A percentile compares a stretch with the other conserved stretches of the same genome.
Conservation (phyloP, 2,329 filamentous ascomycete genomes). For the Alternaria sp. region DNA sequence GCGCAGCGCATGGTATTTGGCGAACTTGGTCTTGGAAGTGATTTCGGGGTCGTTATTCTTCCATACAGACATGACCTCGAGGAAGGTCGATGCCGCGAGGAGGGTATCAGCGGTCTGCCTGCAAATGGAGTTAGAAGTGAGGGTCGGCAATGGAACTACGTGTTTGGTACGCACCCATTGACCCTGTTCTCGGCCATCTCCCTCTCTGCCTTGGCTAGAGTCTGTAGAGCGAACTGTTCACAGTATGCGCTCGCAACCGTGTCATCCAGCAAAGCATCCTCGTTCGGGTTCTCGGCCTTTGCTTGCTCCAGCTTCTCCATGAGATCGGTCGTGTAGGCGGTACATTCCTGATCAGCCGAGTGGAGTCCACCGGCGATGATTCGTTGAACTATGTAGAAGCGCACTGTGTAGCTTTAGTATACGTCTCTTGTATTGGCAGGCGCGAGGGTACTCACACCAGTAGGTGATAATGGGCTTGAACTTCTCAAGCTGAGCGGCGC, state of each 20-base stretch:
- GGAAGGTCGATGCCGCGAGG: slow-evolving; percentile 88
- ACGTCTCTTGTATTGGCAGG: neutral
- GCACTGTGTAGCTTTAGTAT: slow-evolving; percentile 36
- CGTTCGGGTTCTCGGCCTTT: slow-evolving; percentile 75
- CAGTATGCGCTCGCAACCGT: slow-evolving; percentile 88
- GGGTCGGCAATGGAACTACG: neutral
- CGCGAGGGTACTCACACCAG: slow-evolving; percentile 76
- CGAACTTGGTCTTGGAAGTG: slow-evolving; percentile 89
- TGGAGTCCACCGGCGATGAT: slow-evolving; percentile 85
- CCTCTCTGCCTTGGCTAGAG: slow-evolving; percentile 83
- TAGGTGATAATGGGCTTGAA: slow-evolving; percentile 90
- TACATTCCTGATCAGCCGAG: slow-evolving; percentile 77
- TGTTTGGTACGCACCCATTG: slow-evolving; percentile 66
- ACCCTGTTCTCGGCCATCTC: slow-evolving; percentile 84
- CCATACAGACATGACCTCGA: slow-evolving; percentile 89
- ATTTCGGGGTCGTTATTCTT: slow-evolving; percentile 74
- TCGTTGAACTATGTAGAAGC: slow-evolving; percentile 81
- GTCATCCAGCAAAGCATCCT: slow-evolving; percentile 88
- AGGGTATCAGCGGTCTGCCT: slow-evolving; percentile 95
- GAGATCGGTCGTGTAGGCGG: slow-evolving; percentile 79
- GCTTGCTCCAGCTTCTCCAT: slow-evolving; percentile 92
- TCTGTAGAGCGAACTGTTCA: slow-evolving; percentile 91
- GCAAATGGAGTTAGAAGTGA: slow-evolving; percentile 10
- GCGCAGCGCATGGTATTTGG: slow-evolving; percentile 92
- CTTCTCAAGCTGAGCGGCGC: slow-evolving; percentile 82